Evolutionary conservation across 331 rosid genomes (phyloP), one percentile per base, ranked within the genome.

Genomic region (Cydonia oblonga): DNA sequence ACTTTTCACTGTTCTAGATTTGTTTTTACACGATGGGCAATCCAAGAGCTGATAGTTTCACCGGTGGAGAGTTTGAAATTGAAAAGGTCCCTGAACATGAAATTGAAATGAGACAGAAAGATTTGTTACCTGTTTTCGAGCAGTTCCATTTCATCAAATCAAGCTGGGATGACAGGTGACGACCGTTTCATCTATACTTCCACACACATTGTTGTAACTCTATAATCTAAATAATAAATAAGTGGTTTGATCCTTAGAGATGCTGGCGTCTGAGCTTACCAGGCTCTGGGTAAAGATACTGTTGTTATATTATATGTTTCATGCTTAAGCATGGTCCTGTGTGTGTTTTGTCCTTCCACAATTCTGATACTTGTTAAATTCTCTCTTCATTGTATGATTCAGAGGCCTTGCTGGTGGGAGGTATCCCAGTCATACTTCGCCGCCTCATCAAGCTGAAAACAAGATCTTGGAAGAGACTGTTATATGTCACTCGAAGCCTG

Each of bases 401-500:
- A 89, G 96, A 73, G 79, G 76, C 74, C 80, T 86, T 69, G 24
- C 82, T 9, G 89, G 86, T 68, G 93, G 80, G 75, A 84, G 80
- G 75, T 73, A 67, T 75, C 59, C 84, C 42, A 70, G 64, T 68
- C 72, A 79, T 30, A 14, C 80, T 63, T 81, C 77, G 51, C 78
- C 81, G 19, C 78, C 76, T 56, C 78, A 78, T 79, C 87, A 65
- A 38, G 79, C 78, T 66, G 93, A 89, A 76, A 87, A 82, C 84
- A 91, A 87, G 82, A 75, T 77, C 77, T 72, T 82, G 12, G 96
- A 91, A 72, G 85, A 80, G 79, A 89, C 82, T 15, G 91, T 81
- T 59, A 84, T 91, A 78, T 91, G 96, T 83, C 97, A 91, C 85
- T 91, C 97, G 61, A 87, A 86, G 70, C 97, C 97, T 66, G 92